Percentiles rank a stretch among this genome's conserved stretches.
Evolutionary conservation across 768 basidiomycete species (phyloP).

Genomic region (Flagelloscypha sp.): DNA sequence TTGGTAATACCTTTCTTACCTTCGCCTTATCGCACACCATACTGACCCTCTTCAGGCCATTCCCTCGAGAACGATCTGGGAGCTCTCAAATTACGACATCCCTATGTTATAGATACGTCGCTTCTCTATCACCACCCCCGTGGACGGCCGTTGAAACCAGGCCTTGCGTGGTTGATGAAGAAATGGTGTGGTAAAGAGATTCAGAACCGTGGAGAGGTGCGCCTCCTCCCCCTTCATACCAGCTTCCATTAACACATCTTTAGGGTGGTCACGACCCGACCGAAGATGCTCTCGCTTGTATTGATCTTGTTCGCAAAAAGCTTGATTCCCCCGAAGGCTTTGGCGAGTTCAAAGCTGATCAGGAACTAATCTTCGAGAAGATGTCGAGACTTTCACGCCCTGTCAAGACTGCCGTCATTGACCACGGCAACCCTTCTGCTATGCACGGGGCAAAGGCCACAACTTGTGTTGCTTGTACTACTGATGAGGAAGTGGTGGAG

Average conservation of each 20-base stretch:
- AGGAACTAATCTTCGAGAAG: conserved; percentile 84
- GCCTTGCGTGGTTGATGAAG: conserved; percentile 93
- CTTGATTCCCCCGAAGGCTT: conserved; percentile 68
- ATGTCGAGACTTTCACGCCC: conserved; percentile 48
- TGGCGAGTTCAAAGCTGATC: conserved; percentile 80
- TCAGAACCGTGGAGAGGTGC: conserved; percentile 74
- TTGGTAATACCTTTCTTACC: conserved; percentile 14
- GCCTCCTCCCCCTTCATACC: too few relatives aligned
- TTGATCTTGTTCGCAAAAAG: conserved; percentile 80
- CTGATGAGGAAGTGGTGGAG: conserved; percentile 73
- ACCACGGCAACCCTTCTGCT: conserved; percentile 73
- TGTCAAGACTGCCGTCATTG: conserved; percentile 62
- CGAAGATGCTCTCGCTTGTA: conserved; percentile 85
- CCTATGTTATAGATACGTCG: conserved; percentile 86
- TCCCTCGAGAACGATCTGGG: conserved; percentile 92
- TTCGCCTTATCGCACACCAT: conserved; percentile 42
- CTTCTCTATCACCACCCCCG: conserved; percentile 88
- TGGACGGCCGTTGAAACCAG: conserved; percentile 89
- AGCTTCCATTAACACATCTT: too few relatives aligned
- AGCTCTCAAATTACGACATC: conserved; percentile 81
- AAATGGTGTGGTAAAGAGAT: conserved; percentile 91
- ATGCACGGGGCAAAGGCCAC: conserved; percentile 85
- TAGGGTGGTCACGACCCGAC: conserved; percentile 90
- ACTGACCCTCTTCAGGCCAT: conserved; percentile 91
- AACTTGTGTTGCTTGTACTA: conserved; percentile 64